These are phyloP conservation scores for Thalia dealbata DNA, from an alignment of 176 grass and related monocot genomes.

Conservation along the genomic window DNA sequence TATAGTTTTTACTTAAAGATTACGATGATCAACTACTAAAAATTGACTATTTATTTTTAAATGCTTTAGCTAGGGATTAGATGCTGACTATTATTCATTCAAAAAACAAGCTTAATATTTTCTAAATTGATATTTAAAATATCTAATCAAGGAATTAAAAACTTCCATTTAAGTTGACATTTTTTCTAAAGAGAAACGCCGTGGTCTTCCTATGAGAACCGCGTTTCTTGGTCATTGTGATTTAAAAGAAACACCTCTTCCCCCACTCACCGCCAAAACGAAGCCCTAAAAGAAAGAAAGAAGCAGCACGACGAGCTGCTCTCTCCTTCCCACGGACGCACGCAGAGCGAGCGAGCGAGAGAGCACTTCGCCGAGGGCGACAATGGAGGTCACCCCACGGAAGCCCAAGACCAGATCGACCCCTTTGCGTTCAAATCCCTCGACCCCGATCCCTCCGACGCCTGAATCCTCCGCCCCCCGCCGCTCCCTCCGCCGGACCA, in stretches of 20 bases:
- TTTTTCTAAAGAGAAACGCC: not conserved
- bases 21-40: no score
- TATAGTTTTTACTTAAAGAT: no score
- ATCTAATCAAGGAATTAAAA: no score
- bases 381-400: slow-evolving; percentile 5
- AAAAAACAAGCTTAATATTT: no score
- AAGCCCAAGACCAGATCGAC: not conserved
- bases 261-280: not conserved
- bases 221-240: not conserved
- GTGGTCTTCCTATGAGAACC: not conserved
- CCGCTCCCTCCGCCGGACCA: slow-evolving; percentile 12
- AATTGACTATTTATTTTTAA: no score
- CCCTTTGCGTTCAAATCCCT: not conserved
- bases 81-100: no score
- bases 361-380: not conserved
- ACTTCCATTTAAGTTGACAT: no score
- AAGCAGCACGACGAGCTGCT: no score
- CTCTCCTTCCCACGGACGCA: not conserved
- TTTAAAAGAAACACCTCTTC: not conserved
- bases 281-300: not conserved
- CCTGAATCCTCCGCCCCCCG: not conserved
- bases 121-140: no score
- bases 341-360: not conserved
- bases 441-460: slow-evolving; percentile 4
- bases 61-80: no score